Evolutionary conservation across 2,329 filamentous ascomycete species (phyloP), one percentile per base, ranked within the genome.

Genomic region (Nigrospora oryzae): DNA sequence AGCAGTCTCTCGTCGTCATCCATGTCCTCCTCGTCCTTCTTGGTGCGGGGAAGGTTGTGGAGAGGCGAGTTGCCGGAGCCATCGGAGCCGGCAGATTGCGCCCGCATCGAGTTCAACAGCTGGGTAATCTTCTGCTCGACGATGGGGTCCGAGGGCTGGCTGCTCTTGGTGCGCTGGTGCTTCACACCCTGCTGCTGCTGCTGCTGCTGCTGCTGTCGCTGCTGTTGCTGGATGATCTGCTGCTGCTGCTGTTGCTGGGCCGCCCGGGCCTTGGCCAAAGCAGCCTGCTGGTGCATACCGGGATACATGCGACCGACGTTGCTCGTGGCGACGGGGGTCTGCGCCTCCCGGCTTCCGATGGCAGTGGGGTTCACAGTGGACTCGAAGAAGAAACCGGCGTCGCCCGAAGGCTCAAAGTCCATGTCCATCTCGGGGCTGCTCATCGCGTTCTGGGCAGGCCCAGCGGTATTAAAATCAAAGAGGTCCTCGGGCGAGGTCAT

Each of bases 21-120:
- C 91, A 98, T 97, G 43, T 97, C 91, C 50, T 96, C 90, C 58
- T 97, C 90, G 38, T 96, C 89, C 75, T 97, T 97, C 75, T 84
- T 90, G 51, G 79, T 68, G 51, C 83, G 84, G 41, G 84, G 74
- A 55, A 89, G 77, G 61, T 88, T 84, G 45, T 81, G 73, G n/a
- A 83, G 63, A 12, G 74, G 62, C 32, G 63, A 53, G 49, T 64
- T 67, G 23, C 76, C 71, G 40, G 78, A 71, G 23, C 70, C 66
- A 13, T 79, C 75, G 14, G 70, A 65, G 5, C 74, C 69, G 7
- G 71, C 66, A 13, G 78, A 72, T 64, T 86, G 89, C 53, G 88
- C 81, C 55, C 90, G 83, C 84, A 97, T 95, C 44, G 90, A 89
- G 68, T 91, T 90, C 32, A 97, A 75, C 4, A 97, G 79, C 61